phyloP scores from a whole-genome alignment of 2,329 filamentous ascomycete genomes.

The Geoglossum cookeanum region DNA sequence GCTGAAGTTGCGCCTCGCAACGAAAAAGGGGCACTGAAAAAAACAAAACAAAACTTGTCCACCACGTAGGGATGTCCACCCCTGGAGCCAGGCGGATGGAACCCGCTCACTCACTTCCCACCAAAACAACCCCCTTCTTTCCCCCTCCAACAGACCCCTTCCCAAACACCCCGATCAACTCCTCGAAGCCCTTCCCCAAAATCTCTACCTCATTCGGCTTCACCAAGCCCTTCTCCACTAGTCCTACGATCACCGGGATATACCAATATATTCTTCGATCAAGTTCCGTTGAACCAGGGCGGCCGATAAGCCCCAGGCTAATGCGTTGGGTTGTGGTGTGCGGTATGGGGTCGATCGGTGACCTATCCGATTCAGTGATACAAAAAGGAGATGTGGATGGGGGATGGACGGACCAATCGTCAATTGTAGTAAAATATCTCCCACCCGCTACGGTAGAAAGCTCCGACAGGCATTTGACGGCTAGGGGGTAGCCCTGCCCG shows the following conservation, averaged over 20 bases:
- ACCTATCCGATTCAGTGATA: background rate
- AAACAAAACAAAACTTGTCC: too few species aligned
- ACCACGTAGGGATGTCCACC: too few species aligned
- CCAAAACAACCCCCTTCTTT: background rate
- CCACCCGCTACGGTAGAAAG: conserved; percentile 8
- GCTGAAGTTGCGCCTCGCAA: too few species aligned
- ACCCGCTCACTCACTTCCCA: background rate
- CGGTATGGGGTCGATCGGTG: background rate
- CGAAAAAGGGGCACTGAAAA: too few species aligned
- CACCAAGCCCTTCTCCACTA: background rate
- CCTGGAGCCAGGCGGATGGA: too few species aligned
- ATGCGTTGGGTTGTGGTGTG: background rate
- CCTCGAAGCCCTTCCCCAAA: background rate
- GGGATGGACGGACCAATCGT: conserved; percentile 16
- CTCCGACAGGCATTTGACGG: conserved; percentile 16
- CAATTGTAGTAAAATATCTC: conserved; percentile 19
- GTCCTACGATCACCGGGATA: background rate
- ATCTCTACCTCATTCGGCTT: background rate
- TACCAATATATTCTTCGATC: background rate
- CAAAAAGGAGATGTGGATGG: background rate
- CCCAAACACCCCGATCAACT: background rate
- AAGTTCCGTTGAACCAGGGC: background rate
- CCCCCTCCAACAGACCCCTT: background rate
- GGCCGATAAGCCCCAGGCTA: background rate
- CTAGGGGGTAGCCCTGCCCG: conserved; percentile 14